A percentile compares a stretch with the other conserved stretches of the same genome.
Conservation (phyloP, 2,329 filamentous ascomycete species). For the Graphilbum ipis-grandicollis region DNA sequence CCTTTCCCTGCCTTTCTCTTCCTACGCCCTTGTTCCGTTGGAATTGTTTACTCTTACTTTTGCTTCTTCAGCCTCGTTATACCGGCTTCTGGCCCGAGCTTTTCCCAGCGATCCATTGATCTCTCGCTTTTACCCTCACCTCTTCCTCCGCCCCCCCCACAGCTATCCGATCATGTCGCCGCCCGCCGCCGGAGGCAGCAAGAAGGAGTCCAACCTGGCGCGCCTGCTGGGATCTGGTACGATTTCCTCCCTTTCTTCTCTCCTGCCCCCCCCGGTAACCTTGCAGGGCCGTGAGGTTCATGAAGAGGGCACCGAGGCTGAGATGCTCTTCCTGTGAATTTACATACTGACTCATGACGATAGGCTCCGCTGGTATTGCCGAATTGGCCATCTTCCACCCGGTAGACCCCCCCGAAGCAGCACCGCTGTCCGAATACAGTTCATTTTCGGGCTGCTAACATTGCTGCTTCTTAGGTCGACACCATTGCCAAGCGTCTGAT, state of each 20-base stretch:
- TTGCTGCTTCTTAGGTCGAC: slow-evolving; percentile 49
- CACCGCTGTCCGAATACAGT: neutral
- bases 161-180: slow-evolving; percentile 37
- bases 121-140: neutral
- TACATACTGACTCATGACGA: slow-evolving; percentile 9
- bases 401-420: slow-evolving; percentile 26
- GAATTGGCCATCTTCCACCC: slow-evolving; percentile 89
- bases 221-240: slow-evolving; percentile 81
- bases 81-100: too few species aligned
- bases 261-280: too few species aligned
- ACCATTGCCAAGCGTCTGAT: slow-evolving; percentile 98
- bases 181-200: slow-evolving; percentile 23
- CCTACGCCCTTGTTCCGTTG: too few species aligned
- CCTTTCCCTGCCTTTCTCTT: neutral
- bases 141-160: neutral
- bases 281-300: too few species aligned
- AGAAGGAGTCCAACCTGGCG: slow-evolving; percentile 81
- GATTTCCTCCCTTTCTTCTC: too few species aligned
- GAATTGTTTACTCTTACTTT: too few species aligned
- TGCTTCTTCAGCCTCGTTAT: too few species aligned
- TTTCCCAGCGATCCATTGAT: neutral
- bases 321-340: too few species aligned
- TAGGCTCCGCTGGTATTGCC: slow-evolving; percentile 82
- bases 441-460: slow-evolving; percentile 12
- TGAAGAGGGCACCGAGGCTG: too few species aligned